phyloP scores from a whole-genome alignment of 2,329 filamentous ascomycete genomes.

The Thyridium curvatum region DNA sequence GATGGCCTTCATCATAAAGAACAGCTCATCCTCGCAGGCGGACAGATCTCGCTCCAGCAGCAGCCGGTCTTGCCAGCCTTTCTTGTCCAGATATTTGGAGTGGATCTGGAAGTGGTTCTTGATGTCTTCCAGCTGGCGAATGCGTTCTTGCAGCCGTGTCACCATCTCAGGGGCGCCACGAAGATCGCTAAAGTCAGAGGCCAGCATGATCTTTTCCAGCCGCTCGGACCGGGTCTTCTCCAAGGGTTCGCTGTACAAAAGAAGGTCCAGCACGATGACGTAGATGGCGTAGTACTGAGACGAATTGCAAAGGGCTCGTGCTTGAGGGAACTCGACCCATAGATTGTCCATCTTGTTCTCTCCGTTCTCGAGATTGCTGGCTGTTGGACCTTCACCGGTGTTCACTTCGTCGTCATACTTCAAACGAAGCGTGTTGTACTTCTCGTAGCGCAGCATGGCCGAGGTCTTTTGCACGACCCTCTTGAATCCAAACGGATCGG shows the following conservation, averaged over 20 bases:
- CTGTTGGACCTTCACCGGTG: conserved; percentile 41
- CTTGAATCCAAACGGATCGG: conserved; percentile 95
- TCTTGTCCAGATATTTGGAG: conserved; percentile 75
- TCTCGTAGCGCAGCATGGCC: conserved; percentile 89
- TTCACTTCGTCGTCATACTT: conserved; percentile 96
- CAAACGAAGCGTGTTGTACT: conserved; percentile 92
- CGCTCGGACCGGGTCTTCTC: conserved; percentile 96
- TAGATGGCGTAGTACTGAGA: conserved; percentile 97
- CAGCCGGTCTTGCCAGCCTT: conserved; percentile 86
- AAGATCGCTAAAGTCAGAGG: conserved; percentile 96
- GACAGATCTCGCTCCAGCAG: conserved; percentile 84
- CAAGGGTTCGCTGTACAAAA: conserved; percentile 92
- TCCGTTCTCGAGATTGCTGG: conserved; percentile 37
- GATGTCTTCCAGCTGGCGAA: conserved; percentile 91
- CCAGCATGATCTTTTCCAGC: conserved; percentile 97
- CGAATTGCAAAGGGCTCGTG: conserved; percentile 93
- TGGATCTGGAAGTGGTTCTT: conserved; percentile 95
- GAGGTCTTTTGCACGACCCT: conserved; percentile 96
- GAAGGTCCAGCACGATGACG: conserved; percentile 90
- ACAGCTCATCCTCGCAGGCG: conserved; percentile 90
- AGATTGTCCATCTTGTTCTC: conserved; percentile 91
- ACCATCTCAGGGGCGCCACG: conserved; percentile 92
- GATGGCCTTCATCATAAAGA: conserved; percentile 99
- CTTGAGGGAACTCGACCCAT: conserved; percentile 92
- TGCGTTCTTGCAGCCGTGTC: conserved; percentile 81